A percentile compares a stretch with the other conserved stretches of the same genome.
These are phyloP conservation scores for Dovyalis caffra DNA, from an alignment of 345 rosid species.

Conservation along the genomic window DNA sequence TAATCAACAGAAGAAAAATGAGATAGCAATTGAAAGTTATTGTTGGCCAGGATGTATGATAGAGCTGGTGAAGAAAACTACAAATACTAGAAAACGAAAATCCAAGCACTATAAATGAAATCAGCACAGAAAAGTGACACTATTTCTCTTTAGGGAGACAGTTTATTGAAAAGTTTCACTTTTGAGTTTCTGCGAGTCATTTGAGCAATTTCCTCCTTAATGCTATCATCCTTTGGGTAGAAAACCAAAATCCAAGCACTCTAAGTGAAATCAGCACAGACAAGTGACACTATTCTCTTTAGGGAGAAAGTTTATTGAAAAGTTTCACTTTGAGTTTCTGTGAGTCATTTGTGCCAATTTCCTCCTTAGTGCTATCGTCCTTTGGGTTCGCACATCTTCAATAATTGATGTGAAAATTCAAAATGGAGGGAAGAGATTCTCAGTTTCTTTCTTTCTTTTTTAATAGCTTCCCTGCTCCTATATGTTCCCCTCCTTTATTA, in stretches of 20 bases:
- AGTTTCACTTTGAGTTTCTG: not conserved
- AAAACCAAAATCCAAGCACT: not conserved
- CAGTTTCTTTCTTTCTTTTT: no score
- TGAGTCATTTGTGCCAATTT: not conserved
- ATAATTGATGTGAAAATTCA: no score
- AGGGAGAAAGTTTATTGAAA: not conserved
- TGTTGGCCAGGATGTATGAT: not conserved
- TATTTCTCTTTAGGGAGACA: not conserved
- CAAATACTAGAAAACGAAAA: not conserved
- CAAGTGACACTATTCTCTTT: not conserved
- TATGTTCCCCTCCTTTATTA: no score
- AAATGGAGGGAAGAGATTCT: no score
- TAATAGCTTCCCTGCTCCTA: no score
- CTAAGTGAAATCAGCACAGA: not conserved
- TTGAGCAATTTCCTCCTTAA: not conserved
- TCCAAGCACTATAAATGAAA: not conserved
- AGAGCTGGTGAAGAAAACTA: not conserved
- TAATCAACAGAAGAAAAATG: not conserved
- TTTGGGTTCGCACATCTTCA: not conserved
- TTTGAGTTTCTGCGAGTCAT: not conserved
- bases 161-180: not conserved
- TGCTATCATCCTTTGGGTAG: not conserved
- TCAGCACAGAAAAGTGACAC: not conserved
- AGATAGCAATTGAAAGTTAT: not conserved
- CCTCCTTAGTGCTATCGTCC: not conserved